Percentiles rank a stretch among this genome's conserved stretches.
These are phyloP conservation scores for Fusarium sp. DNA, from an alignment of 2,329 filamentous ascomycete species.

Conservation along the genomic window DNA sequence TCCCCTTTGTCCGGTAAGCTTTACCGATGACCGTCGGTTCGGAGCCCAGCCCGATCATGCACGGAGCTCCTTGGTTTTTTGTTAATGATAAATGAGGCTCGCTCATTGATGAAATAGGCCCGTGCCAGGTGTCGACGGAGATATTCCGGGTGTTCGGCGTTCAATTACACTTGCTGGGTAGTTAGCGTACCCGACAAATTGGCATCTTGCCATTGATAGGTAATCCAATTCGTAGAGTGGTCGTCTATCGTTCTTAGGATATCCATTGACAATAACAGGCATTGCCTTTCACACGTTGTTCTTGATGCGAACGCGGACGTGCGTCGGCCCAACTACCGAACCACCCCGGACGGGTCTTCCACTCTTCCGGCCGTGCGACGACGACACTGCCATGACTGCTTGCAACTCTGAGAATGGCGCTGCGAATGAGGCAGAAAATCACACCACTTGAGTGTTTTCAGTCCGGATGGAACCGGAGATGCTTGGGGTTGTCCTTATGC, in stretches of 20 bases:
- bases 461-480: background rate
- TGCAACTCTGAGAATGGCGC: background rate
- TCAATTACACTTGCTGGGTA: background rate
- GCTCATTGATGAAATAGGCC: background rate
- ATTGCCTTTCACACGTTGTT: background rate
- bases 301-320: conserved; percentile 3
- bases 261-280: background rate
- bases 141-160: conserved; percentile 36
- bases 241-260: background rate
- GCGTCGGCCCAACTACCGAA: conserved; percentile 1
- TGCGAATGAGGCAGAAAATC: background rate
- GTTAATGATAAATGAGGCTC: background rate
- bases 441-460: background rate
- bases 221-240: background rate
- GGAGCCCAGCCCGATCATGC: conserved; percentile 17
- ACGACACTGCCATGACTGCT: background rate
- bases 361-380: background rate
- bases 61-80: background rate
- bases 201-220: background rate
- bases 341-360: background rate
- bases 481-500: background rate
- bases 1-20: conserved; percentile 30
- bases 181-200: conserved; percentile 6
- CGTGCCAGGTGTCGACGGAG: conserved; percentile 4
- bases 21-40: conserved; percentile 27